Conservation (phyloP, 2,329 filamentous ascomycete species). For the Aspergillus neoniger region DNA sequence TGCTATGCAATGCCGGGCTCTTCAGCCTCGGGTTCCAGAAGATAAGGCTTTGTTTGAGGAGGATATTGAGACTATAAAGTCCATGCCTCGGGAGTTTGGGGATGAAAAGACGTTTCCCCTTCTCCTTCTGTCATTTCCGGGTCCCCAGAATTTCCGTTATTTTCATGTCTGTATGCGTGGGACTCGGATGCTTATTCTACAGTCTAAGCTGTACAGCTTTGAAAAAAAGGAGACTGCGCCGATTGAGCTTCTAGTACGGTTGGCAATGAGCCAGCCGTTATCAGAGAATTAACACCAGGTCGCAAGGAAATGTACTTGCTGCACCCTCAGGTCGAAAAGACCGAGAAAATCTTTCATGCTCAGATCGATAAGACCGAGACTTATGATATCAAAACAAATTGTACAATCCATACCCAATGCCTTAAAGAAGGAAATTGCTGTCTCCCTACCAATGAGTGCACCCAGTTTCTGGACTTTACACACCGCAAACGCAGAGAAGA, state of each 20-base stretch:
- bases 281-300: no score
- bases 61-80: background rate
- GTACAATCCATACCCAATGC: no score
- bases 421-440: no score
- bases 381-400: no score
- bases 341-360: no score
- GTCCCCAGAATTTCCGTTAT: background rate
- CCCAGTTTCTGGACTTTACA: no score
- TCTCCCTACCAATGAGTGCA: no score
- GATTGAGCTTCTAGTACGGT: background rate
- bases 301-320: no score
- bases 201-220: background rate
- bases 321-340: no score
- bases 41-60: background rate
- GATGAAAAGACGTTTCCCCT: background rate
- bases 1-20: conserved; percentile 1
- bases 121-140: background rate
- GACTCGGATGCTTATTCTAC: background rate
- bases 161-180: background rate
- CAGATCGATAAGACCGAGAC: no score
- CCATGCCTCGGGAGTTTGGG: background rate
- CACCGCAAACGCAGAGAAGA: no score
- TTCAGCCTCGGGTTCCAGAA: background rate
- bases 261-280: no score
- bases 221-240: background rate